phyloP scores from a whole-genome alignment of 1,284 basidiomycete species.

The Agaricales sp. region DNA sequence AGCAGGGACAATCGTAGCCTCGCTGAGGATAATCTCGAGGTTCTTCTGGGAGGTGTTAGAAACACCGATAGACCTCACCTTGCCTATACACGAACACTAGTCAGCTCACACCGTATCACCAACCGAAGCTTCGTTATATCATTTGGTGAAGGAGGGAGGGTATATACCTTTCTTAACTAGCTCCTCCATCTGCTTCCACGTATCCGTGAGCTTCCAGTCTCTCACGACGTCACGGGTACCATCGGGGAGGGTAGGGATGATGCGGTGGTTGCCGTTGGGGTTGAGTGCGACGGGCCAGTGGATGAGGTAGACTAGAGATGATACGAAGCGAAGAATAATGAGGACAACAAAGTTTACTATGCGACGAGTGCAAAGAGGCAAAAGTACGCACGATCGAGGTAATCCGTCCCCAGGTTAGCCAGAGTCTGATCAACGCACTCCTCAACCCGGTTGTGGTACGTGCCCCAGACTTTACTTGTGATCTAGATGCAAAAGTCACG shows the following conservation, averaged over 20 bases:
- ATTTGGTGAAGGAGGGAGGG: too few relatives aligned
- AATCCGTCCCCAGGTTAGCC: slow-evolving; percentile 63
- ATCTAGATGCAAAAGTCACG: slow-evolving; percentile 30
- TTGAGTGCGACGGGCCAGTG: slow-evolving; percentile 81
- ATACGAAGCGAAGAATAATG: background rate
- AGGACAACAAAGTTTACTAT: background rate
- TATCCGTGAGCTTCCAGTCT: slow-evolving; percentile 57
- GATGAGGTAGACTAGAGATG: slow-evolving; percentile 51
- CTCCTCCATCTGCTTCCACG: slow-evolving; percentile 80
- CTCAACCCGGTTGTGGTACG: slow-evolving; percentile 66
- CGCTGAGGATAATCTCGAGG: slow-evolving; percentile 49
- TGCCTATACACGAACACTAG: slow-evolving; percentile 32
- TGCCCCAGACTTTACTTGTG: slow-evolving; percentile 64
- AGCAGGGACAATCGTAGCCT: slow-evolving; percentile 45
- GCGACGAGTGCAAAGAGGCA: too few relatives aligned
- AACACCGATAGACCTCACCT: slow-evolving; percentile 63
- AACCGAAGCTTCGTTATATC: too few relatives aligned
- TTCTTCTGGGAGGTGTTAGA: slow-evolving; percentile 63
- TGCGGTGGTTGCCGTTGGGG: slow-evolving; percentile 62
- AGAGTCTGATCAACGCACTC: slow-evolving; percentile 64
- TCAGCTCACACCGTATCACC: background rate
- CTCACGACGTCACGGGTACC: slow-evolving; percentile 61
- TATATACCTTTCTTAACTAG: slow-evolving; percentile 48
- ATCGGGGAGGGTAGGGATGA: slow-evolving; percentile 58
- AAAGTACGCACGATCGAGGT: slow-evolving; percentile 55